Evolutionary conservation across 228 moss, liverwort and hornwort genomes (phyloP).

Genomic region (Sphagnum fallax): DNA sequence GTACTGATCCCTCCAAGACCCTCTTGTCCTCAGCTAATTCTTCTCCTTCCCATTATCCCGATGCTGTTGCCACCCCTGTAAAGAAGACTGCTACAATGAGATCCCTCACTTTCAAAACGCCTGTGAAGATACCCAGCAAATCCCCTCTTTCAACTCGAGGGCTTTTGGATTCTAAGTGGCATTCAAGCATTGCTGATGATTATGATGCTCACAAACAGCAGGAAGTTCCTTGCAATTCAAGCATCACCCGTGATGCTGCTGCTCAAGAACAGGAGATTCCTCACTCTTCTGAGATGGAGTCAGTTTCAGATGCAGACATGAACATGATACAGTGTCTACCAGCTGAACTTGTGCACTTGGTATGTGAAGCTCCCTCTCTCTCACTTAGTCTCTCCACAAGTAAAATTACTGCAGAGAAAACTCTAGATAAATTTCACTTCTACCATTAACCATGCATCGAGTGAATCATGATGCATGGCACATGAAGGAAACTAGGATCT

Average conservation of each 20-base stretch:
- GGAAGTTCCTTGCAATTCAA: too few species aligned
- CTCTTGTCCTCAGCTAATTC: slow-evolving; percentile 16
- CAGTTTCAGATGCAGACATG: slow-evolving; percentile 54
- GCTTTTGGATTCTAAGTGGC: too few species aligned
- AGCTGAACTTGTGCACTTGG: slow-evolving; percentile 61
- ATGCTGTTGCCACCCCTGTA: slow-evolving; percentile 24
- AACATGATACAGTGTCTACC: slow-evolving; percentile 65
- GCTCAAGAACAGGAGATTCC: neutral
- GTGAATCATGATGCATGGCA: too few species aligned
- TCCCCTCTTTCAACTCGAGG: neutral
- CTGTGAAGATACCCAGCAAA: slow-evolving; percentile 4
- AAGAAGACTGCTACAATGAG: slow-evolving; percentile 53
- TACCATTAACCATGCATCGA: too few species aligned
- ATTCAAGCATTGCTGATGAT: too few species aligned
- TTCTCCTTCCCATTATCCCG: neutral
- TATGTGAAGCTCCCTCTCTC: slow-evolving; percentile 15
- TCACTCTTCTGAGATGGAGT: neutral
- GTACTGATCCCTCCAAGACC: slow-evolving; percentile 8
- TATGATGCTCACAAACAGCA: too few species aligned
- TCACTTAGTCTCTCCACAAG: neutral
- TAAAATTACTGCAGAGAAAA: neutral
- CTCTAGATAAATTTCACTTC: too few species aligned
- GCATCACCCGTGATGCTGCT: too few species aligned
- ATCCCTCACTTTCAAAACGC: slow-evolving; percentile 54
- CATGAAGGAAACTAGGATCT: too few species aligned